Evolutionary conservation across 441 rosid species (phyloP).

Genomic region (Daphne laureola): DNA sequence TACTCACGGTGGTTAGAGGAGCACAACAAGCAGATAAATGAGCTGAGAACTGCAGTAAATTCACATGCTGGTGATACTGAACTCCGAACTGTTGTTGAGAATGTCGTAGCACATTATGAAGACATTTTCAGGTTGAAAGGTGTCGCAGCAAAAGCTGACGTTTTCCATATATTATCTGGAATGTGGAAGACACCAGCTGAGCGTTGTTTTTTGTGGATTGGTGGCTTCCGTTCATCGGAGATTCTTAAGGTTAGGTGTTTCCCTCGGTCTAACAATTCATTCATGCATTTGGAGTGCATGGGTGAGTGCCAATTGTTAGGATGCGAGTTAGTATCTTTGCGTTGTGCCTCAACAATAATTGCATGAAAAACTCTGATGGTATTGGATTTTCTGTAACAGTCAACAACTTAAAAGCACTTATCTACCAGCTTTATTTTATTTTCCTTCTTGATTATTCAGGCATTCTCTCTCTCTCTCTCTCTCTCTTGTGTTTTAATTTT

Average conservation of each 20-base stretch:
- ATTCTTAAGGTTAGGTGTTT: conserved; percentile 55
- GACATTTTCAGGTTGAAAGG: conserved; percentile 78
- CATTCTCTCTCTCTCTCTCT: no score
- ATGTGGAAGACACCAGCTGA: conserved; percentile 98
- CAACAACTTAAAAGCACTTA: not conserved
- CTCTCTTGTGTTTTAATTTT: no score
- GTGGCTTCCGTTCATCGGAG: conserved; percentile 90
- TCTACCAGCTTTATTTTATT: no score
- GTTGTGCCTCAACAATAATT: conserved; percentile 5
- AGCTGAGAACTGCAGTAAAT: conserved; percentile 79
- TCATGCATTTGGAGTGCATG: not conserved
- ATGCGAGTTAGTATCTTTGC: not conserved
- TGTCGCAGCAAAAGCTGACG: conserved; percentile 78
- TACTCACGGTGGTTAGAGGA: conserved; percentile 86
- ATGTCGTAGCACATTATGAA: conserved; percentile 49
- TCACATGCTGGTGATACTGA: conserved; percentile 82
- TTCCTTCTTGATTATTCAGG: no score
- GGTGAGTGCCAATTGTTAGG: not conserved
- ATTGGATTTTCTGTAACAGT: not conserved
- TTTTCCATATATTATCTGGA: conserved; percentile 86
- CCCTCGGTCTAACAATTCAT: not conserved
- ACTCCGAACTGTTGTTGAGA: conserved; percentile 66
- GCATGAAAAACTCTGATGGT: not conserved
- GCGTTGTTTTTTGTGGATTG: conserved; percentile 90
- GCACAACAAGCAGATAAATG: conserved; percentile 56